These are phyloP conservation scores for Emiliania huxleyi DNA, from an alignment of 78 protist genomes.

Conservation along the genomic window DNA sequence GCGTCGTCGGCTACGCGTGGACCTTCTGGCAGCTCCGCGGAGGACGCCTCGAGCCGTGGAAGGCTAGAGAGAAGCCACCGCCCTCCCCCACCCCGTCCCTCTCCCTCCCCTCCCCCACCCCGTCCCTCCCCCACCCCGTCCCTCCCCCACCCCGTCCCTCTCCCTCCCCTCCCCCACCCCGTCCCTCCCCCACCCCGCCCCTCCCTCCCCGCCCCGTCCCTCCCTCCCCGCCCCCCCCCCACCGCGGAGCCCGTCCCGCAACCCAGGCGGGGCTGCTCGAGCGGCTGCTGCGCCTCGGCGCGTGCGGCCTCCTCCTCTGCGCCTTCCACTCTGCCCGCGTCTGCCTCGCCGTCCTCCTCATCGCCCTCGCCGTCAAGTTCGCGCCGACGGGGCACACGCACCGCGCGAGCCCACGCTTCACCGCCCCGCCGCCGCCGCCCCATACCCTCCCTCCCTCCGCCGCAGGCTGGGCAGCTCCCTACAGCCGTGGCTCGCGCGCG, in stretches of 20 bases:
- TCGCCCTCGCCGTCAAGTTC: background rate
- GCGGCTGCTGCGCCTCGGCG: background rate
- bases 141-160: too few species aligned
- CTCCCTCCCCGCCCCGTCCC: too few species aligned
- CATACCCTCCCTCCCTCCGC: background rate
- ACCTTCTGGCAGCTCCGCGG: background rate
- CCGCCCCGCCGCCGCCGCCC: background rate
- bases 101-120: too few species aligned
- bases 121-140: too few species aligned
- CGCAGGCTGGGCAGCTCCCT: background rate
- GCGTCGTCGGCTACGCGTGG: background rate
- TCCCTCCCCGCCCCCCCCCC: too few species aligned
- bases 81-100: too few species aligned
- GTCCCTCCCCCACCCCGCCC: too few species aligned
- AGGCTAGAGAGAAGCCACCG: too few species aligned
- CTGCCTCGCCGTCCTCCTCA: background rate
- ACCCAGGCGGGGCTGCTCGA: background rate
- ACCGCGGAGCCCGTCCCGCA: too few species aligned
- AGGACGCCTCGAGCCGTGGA: background rate
- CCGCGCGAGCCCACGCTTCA: background rate
- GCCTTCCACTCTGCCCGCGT: background rate
- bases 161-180: too few species aligned
- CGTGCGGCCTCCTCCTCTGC: background rate
- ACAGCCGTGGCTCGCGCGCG: too few species aligned
- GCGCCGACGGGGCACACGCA: background rate